Evolutionary conservation across 345 rosid genomes (phyloP).

Genomic region (Jatropha curcas): DNA sequence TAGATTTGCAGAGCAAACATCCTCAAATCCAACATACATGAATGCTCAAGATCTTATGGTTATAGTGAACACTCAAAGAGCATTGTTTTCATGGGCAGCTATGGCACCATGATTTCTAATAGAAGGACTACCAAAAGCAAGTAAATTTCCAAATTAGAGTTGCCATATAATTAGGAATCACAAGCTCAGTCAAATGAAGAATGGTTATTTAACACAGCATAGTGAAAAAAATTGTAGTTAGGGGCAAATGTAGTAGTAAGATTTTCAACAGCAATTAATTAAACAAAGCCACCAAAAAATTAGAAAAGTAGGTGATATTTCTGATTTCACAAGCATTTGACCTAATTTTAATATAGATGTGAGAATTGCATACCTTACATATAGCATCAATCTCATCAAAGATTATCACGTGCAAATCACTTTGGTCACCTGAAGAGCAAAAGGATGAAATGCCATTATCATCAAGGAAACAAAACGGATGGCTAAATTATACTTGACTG

Average conservation of each 20-base stretch:
- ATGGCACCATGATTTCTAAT: no score
- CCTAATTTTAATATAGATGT: background rate
- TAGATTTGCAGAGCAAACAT: slow-evolving; percentile 1
- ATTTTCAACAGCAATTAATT: background rate
- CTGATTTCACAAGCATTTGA: background rate
- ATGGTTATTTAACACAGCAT: background rate
- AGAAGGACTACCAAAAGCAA: background rate
- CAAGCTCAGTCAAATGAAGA: background rate
- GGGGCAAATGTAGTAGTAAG: background rate
- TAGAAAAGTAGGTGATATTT: background rate
- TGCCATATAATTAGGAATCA: background rate
- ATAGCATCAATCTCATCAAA: slow-evolving; percentile 99
- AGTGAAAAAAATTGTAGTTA: no score
- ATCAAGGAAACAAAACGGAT: background rate
- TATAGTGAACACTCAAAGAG: background rate
- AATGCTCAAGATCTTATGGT: background rate
- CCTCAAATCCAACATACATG: slow-evolving; percentile 11
- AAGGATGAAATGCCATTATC: slow-evolving; percentile 19
- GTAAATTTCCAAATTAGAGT: background rate
- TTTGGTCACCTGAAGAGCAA: slow-evolving; percentile 76
- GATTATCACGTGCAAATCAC: slow-evolving; percentile 94
- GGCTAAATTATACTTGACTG: background rate
- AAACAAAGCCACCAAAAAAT: background rate
- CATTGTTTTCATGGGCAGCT: background rate
- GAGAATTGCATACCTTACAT: slow-evolving; percentile 71